Conservation (phyloP, 306 rosid species). For the Rosa rugosa region DNA sequence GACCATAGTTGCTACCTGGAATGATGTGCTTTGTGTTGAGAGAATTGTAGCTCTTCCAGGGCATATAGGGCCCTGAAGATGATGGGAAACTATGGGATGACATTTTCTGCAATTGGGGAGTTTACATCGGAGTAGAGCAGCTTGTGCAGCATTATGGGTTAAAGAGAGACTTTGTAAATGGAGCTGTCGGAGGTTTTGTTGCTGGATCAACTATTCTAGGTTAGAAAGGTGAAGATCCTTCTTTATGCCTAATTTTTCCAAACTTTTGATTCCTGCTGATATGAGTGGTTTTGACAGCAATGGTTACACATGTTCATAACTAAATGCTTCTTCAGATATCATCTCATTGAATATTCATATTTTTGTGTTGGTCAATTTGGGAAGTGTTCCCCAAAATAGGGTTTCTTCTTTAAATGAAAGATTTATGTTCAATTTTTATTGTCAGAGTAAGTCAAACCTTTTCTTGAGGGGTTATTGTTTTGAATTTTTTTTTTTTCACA, state of each 20-base stretch:
- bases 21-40: constrained; percentile 97
- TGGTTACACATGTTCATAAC: neutral
- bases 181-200: constrained; percentile 95
- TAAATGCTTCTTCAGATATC: neutral
- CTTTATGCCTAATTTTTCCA: constrained; percentile 10
- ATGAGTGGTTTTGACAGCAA: neutral
- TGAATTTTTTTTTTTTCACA: neutral
- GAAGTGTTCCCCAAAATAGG: neutral
- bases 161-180: constrained; percentile 90
- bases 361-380: neutral
- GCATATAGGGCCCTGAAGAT: constrained; percentile 76
- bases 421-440: neutral
- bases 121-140: constrained; percentile 90
- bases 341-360: neutral
- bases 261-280: constrained; percentile 3
- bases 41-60: constrained; percentile 94
- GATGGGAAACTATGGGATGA: constrained; percentile 86
- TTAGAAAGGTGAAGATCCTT: constrained; percentile 60
- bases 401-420: neutral
- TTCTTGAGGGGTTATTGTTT: neutral
- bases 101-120: constrained; percentile 97
- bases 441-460: neutral
- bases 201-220: constrained; percentile 92
- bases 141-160: constrained; percentile 70
- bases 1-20: constrained; percentile 85